Evolutionary conservation across 129 eudicot genomes (phyloP).

Genomic region (Cynara cardunculus): DNA sequence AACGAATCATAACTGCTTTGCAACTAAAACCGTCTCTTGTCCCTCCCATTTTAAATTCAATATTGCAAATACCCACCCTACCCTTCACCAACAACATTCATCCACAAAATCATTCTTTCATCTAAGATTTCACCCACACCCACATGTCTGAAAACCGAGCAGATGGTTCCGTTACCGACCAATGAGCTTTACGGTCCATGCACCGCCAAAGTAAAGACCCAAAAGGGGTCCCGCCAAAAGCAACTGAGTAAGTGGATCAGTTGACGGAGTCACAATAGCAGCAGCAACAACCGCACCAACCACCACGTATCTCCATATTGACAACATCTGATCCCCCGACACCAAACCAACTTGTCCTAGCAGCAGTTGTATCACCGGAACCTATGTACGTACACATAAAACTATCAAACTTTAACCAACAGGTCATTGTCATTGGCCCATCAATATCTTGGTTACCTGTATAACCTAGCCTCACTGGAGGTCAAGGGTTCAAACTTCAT

Average conservation of each 20-base stretch:
- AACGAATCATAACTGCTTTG: not conserved
- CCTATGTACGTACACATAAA: slow-evolving; percentile 39
- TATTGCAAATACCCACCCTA: not conserved
- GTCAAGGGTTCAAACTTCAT: too few relatives aligned
- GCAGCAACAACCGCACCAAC: slow-evolving; percentile 95
- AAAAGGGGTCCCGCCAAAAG: slow-evolving; percentile 93
- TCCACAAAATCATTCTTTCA: not conserved
- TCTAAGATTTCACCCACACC: not conserved
- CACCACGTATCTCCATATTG: slow-evolving; percentile 96
- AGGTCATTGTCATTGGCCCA: not conserved
- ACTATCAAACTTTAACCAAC: not conserved
- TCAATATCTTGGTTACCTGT: not conserved
- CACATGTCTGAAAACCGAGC: not conserved
- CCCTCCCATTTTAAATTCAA: not conserved
- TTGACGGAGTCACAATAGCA: slow-evolving; percentile 92
- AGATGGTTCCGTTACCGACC: slow-evolving; percentile 43
- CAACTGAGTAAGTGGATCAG: slow-evolving; percentile 91
- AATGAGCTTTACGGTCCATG: slow-evolving; percentile 68
- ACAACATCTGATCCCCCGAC: slow-evolving; percentile 88
- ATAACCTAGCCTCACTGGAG: not conserved
- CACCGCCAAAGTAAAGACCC: slow-evolving; percentile 96
- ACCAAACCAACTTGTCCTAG: slow-evolving; percentile 88
- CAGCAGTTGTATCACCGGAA: slow-evolving; percentile 86
- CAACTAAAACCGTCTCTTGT: not conserved
- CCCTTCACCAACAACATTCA: not conserved